Evolutionary conservation across 225 moss, liverwort and hornwort species (phyloP).

Genomic region (Polytrichum formosum): DNA sequence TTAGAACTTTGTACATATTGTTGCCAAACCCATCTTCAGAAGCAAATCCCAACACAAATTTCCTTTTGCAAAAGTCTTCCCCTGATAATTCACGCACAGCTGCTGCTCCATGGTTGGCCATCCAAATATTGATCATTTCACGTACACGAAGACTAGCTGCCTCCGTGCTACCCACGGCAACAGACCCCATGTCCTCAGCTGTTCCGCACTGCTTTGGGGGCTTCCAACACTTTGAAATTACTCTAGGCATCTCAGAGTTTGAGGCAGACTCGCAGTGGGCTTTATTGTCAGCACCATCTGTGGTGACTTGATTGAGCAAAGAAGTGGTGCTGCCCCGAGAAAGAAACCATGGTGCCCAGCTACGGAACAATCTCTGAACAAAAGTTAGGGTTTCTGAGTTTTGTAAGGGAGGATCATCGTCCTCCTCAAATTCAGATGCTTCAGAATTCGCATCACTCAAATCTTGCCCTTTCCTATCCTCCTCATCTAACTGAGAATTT

Average conservation of each 20-base stretch:
- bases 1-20: slow-evolving; percentile 72
- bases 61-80: slow-evolving; percentile 52
- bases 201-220: slow-evolving; percentile 30
- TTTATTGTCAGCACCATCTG: not conserved
- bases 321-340: slow-evolving; percentile 4
- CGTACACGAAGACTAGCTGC: slow-evolving; percentile 59
- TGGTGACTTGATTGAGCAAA: not conserved
- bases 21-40: slow-evolving; percentile 74
- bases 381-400: slow-evolving; percentile 13
- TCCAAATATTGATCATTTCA: slow-evolving; percentile 47
- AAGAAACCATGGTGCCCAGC: slow-evolving; percentile 28
- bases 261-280: slow-evolving; percentile 13
- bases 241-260: slow-evolving; percentile 24
- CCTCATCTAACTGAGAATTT: not conserved
- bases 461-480: not conserved
- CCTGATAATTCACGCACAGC: slow-evolving; percentile 33
- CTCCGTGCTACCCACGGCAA: slow-evolving; percentile 43
- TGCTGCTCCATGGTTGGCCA: slow-evolving; percentile 56
- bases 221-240: slow-evolving; percentile 35
- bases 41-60: slow-evolving; percentile 67
- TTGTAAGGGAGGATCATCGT: not conserved
- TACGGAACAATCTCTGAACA: slow-evolving; percentile 20
- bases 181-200: slow-evolving; percentile 46
- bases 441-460: not conserved
- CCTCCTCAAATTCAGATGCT: slow-evolving; percentile 1